Percentiles rank a stretch among this genome's conserved stretches.
phyloP scores from a whole-genome alignment of 108 stramenopile genomes.

The Cyclotella sp. region DNA sequence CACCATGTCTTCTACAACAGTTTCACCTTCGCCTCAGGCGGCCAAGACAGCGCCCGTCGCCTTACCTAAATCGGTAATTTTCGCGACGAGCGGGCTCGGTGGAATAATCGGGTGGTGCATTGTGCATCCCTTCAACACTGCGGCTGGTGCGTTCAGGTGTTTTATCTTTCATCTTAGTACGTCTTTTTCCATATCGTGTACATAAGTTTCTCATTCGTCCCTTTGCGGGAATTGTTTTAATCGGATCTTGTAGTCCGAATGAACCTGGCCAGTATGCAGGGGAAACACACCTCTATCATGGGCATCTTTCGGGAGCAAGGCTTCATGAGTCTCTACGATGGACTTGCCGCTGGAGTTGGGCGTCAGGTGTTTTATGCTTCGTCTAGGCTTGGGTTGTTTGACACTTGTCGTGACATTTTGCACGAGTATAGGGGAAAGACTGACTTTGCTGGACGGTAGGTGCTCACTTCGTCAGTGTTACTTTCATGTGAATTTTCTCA shows the following conservation, averaged over 20 bases:
- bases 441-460: conserved; percentile 86
- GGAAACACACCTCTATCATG: conserved; percentile 66
- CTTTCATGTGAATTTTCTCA: neutral
- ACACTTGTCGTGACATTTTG: conserved; percentile 85
- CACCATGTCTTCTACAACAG: neutral
- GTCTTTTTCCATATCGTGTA: neutral
- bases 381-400: conserved; percentile 90
- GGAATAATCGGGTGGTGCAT: conserved; percentile 88
- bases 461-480: conserved; percentile 14
- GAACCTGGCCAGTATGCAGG: conserved; percentile 80
- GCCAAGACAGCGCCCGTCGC: neutral
- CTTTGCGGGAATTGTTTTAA: neutral
- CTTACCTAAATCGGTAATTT: conserved; percentile 70
- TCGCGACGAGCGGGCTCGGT: conserved; percentile 89
- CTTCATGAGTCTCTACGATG: conserved; percentile 85
- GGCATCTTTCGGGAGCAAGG: conserved; percentile 71
- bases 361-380: conserved; percentile 94
- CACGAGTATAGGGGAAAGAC: conserved; percentile 89
- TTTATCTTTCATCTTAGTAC: too few relatives aligned
- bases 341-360: conserved; percentile 83
- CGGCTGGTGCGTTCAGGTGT: conserved; percentile 44
- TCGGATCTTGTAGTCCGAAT: conserved; percentile 62
- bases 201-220: neutral
- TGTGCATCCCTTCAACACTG: conserved; percentile 92
- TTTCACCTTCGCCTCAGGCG: neutral